Conservation (phyloP, 2,329 filamentous ascomycete genomes). For the Ophiostoma angusticollis region DNA sequence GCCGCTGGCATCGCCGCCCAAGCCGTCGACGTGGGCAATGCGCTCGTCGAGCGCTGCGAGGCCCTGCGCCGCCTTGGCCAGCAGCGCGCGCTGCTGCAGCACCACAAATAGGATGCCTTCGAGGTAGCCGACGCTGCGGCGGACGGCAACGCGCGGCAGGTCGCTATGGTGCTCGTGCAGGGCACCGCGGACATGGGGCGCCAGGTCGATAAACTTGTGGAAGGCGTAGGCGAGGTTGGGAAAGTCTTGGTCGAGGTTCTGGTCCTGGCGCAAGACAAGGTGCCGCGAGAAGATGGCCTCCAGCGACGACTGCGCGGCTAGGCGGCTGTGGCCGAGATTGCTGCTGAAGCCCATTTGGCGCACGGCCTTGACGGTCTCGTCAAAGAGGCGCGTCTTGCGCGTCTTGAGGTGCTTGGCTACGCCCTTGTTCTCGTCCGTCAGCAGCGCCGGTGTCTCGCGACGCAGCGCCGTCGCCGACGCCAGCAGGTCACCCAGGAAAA, state of each 20-base stretch:
- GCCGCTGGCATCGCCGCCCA: neutral
- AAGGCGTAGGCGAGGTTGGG: conserved; percentile 55
- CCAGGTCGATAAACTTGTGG: conserved; percentile 64
- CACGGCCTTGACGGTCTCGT: conserved; percentile 71
- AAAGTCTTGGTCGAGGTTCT: conserved; percentile 17
- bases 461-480: conserved; percentile 59
- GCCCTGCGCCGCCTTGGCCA: conserved; percentile 21
- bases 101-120: conserved; percentile 68
- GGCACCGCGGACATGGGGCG: conserved; percentile 53
- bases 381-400: conserved; percentile 79
- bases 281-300: conserved; percentile 54
- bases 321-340: conserved; percentile 61
- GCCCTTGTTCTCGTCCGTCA: conserved; percentile 79
- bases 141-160: conserved; percentile 66
- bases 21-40: conserved; percentile 7
- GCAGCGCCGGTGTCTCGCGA: conserved; percentile 66
- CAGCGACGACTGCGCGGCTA: conserved; percentile 61
- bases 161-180: conserved; percentile 70
- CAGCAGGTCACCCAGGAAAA: conserved; percentile 57
- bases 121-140: conserved; percentile 68
- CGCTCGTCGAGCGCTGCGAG: conserved; percentile 8
- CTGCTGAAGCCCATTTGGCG: conserved; percentile 81
- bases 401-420: conserved; percentile 79
- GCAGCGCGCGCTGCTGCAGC: conserved; percentile 43
- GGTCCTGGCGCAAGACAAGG: conserved; percentile 23